Base-by-base conservation (phyloP, 2,329 filamentous ascomycete species). In the Ophiostoma pallidulum region DNA sequence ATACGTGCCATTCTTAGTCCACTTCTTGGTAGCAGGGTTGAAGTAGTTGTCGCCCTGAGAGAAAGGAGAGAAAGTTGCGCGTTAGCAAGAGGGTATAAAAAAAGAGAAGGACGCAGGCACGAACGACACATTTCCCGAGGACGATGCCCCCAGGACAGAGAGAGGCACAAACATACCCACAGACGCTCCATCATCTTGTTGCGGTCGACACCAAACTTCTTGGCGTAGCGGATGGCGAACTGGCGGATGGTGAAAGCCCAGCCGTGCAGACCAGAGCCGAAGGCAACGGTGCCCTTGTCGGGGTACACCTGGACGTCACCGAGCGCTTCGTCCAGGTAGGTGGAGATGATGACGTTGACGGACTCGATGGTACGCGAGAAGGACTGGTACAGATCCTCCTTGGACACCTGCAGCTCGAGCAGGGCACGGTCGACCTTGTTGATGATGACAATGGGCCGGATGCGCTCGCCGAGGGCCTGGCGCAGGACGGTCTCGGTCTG, bases 171-270 rank as follows among this genome's bases (percentile, higher is more conserved):
- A 35, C 80, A 70, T 73, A 87, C 83, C 92, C 92, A 98, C 61
- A 98, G 88, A 84, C 92, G 89, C 78, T 96, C 88, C 86, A 97
- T 95, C 92, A 98, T 96, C 88, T 97, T 97, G 77, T 83, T 85
- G 73, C 90, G 90, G 83, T 98, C 91, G 63, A 98, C 92, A 85
- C 92, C 92, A 65, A 98, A 98, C 77, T 98, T 98, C 89, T 97
- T 97, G 74, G 91, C 86, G 72, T 98, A 98, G 64, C 84, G 82
- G 67, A 80, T 71, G 62, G 92, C 92, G 73, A 98, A 98, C 74
- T 98, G 92, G 66, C 92, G 87, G 76, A 97, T 75, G 64, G 92
- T 98, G 84, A 98, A 98, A 65, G 89, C 91, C 92, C 92, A 98
- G 72, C 92, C 92, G 79, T 98, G 92, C 57, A 97, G 90, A 85